Conservation (phyloP, 805 yeast species). For the Saccharomycopsis olivae region DNA sequence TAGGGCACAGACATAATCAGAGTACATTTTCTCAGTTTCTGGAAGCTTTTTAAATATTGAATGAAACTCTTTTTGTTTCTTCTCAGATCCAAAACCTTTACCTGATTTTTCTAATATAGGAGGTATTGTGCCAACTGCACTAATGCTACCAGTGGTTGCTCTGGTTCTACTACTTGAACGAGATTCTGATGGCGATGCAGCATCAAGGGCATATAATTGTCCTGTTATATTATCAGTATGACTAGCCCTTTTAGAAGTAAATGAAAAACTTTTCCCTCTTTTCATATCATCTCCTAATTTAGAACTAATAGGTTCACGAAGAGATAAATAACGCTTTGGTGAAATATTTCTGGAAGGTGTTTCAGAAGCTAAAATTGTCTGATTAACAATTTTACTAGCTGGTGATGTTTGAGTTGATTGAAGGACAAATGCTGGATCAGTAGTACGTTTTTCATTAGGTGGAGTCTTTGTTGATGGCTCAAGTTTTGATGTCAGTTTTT, state of each 20-base stretch:
- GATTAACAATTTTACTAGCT: neutral
- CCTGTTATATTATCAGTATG: neutral
- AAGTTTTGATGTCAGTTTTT: neutral
- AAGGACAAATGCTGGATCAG: no score
- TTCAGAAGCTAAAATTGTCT: neutral
- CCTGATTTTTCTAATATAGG: slow-evolving; percentile 16
- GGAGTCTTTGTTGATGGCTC: neutral
- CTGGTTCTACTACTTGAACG: neutral
- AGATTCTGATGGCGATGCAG: neutral
- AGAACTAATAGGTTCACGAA: neutral
- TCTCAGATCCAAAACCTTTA: slow-evolving; percentile 30
- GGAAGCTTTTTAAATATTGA: slow-evolving; percentile 44
- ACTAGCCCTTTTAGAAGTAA: neutral
- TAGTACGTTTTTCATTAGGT: neutral
- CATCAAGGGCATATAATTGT: neutral
- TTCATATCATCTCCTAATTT: neutral
- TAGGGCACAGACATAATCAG: slow-evolving; percentile 55
- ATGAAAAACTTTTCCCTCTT: slow-evolving; percentile 3
- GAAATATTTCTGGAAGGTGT: neutral
- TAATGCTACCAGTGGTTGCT: neutral
- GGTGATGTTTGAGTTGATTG: neutral
- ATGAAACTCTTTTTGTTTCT: slow-evolving; percentile 51
- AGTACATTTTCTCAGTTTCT: slow-evolving; percentile 40
- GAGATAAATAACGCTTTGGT: neutral
- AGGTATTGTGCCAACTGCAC: neutral